Evolutionary conservation across 2,329 filamentous ascomycete genomes (phyloP), one percentile per base, ranked within the genome.

Genomic region (Xylariaceae sp.): DNA sequence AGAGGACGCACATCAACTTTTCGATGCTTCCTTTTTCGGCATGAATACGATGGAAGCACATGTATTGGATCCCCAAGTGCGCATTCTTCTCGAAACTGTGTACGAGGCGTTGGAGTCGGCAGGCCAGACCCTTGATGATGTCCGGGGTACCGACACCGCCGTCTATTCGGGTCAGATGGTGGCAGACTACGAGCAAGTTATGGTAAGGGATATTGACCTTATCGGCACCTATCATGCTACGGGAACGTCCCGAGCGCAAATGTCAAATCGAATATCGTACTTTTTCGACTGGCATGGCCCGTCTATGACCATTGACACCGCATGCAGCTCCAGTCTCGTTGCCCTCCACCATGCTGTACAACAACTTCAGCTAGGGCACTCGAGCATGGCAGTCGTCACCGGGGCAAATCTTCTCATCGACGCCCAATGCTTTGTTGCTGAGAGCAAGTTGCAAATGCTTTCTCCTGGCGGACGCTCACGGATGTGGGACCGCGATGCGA

Each of bases 271-370:
- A 2, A 48, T 59, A 6, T 56, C 58, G 9, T 53, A 60, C 41
- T 72, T 71, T 45, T 73, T 71, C 54, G 61, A 69, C 54, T 65
- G 66, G 60, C 58, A 65, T 12, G n/a, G n/a, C n/a, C n/a, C n/a
- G 68, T 69, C 65, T 1, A 66, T 75, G 57, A 73, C 71, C 0
- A 64, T 77, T 10, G 73, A 77, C 39, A 77, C 75, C 0, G 75
- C 74, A 3, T 77, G 75, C 48, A 75, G 72, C 1, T 71, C 71
- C 1, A 69, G 66, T 42, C 55, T 77, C 14, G 55, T 66, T 22
- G 68, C 66, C n/a, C 28, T 69, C 6, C 68, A 71, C 45, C 48
- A 14, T n/a, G n/a, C n/a, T n/a, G n/a, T n/a, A n/a, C n/a, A n/a
- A n/a, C n/a, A n/a, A n/a, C n/a, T n/a, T n/a, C n/a, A n/a, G n/a